A percentile compares a stretch with the other conserved stretches of the same genome.
Evolutionary conservation across 805 yeast species (phyloP).

Genomic region (Candida chauliodis): DNA sequence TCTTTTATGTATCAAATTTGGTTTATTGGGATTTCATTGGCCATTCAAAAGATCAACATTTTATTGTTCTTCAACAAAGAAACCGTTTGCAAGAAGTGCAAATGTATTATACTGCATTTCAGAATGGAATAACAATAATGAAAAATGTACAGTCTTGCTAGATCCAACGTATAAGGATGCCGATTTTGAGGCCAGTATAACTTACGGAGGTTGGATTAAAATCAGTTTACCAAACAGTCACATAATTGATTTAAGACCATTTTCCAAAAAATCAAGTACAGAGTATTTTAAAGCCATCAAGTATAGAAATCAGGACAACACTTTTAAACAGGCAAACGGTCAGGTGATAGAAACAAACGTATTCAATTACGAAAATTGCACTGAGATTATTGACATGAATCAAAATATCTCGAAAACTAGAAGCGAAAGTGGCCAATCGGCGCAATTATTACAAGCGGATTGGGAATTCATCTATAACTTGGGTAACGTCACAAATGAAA

Average conservation of each 20-base stretch:
- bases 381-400: slow-evolving; percentile 31
- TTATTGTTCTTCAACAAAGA: slow-evolving; percentile 33
- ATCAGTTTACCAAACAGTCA: slow-evolving; percentile 36
- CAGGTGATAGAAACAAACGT: slow-evolving; percentile 28
- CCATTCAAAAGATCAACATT: slow-evolving; percentile 40
- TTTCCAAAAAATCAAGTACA: slow-evolving; percentile 22
- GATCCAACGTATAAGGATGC: slow-evolving; percentile 37
- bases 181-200: slow-evolving; percentile 27
- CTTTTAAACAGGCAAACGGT: slow-evolving; percentile 33
- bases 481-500: slow-evolving; percentile 20
- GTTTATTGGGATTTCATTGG: slow-evolving; percentile 43
- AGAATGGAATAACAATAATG: slow-evolving; percentile 28
- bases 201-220: slow-evolving; percentile 36
- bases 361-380: slow-evolving; percentile 28
- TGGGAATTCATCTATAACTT: slow-evolving; percentile 25
- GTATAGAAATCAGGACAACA: slow-evolving; percentile 34
- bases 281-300: slow-evolving; percentile 40
- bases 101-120: slow-evolving; percentile 36
- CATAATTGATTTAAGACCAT: slow-evolving; percentile 37
- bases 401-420: slow-evolving; percentile 37
- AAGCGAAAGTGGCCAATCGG: slow-evolving; percentile 32
- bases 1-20: slow-evolving; percentile 35
- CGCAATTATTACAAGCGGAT: slow-evolving; percentile 33
- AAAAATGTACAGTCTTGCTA: slow-evolving; percentile 31
- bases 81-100: slow-evolving; percentile 39